A percentile compares a stretch with the other conserved stretches of the same genome.
Evolutionary conservation across 345 rosid species (phyloP).

Genomic region (Populus euphratica): DNA sequence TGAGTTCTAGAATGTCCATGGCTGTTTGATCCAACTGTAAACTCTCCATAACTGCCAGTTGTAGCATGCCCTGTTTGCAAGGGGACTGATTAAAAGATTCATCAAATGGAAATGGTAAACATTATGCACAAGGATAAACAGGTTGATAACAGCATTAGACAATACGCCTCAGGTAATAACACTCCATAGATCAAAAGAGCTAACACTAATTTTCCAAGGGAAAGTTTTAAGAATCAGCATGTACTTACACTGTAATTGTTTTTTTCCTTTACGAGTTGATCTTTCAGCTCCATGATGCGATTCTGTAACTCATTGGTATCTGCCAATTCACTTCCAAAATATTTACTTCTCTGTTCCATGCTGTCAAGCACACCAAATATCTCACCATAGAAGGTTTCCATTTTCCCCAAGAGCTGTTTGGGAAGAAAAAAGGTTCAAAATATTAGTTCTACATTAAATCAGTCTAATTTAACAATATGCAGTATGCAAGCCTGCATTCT

Average conservation of each 20-base stretch:
- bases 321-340: constrained; percentile 40
- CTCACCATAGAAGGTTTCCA: constrained; percentile 58
- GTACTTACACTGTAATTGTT: constrained; percentile 60
- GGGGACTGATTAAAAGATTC: neutral
- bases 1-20: constrained; percentile 77
- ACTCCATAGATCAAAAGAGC: constrained; percentile 3
- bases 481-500: constrained; percentile 4
- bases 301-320: constrained; percentile 43
- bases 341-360: constrained; percentile 55
- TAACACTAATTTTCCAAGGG: neutral
- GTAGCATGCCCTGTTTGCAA: constrained; percentile 54
- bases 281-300: constrained; percentile 56
- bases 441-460: neutral
- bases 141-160: neutral
- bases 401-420: constrained; percentile 59
- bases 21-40: constrained; percentile 34
- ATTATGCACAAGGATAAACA: neutral
- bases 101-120: neutral
- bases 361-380: constrained; percentile 53
- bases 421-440: neutral
- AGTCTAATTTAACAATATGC: neutral
- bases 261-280: constrained; percentile 62
- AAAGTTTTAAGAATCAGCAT: neutral
- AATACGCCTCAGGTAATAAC: neutral
- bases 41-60: constrained; percentile 42